Evolutionary conservation across 768 basidiomycete genomes (phyloP), one percentile per base, ranked within the genome.

Genomic region (Collybiopsis luxurians): DNA sequence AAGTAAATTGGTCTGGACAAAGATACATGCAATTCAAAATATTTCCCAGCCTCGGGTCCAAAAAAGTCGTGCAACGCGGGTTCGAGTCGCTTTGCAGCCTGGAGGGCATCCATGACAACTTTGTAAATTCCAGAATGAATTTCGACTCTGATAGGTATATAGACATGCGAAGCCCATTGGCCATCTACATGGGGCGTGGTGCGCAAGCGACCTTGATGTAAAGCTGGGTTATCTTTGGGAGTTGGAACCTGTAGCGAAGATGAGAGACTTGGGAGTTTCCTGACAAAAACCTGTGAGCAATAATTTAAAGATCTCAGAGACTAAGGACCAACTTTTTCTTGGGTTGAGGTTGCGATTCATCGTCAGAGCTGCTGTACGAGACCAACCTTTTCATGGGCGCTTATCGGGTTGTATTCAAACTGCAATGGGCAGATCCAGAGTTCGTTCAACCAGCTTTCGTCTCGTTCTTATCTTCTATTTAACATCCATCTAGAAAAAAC

Each of bases 171-270:
- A 1, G 86, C 85, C 67, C 83, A 95, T 65, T 95, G 93, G 0
- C 95, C 95, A 12, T 92, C 89, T 3, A 93, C 84, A 66, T 92
- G 91, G 2, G 92, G 92, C 1, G 75, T 77, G 0, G 84, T 76
- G 28, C 95, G 83, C 46, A 75, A 76, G 28, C 95, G 83, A 13
- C 95, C 95, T 74, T 95, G 93, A 67, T 97, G 95, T 15, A 83
- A 72, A 2, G 85, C 72, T 2, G 94, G 93, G 63, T 92, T 74
- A 66, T 95, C 91, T 4, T 81, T 66, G 0, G 88, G 91, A 1
- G 62, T 68, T 43, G 78, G 65, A 3, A 75, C 64, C 2, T 71
- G 64, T 46, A 92, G 66, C 34, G 77, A 75, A 17, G 78, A 61
- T 0, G 86, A 74, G 24, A 91, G 74, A 17, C 76, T 55, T 0